Percentiles rank a stretch among this genome's conserved stretches.
Evolutionary conservation across 176 grass and related monocot species (phyloP).

Genomic region (Carex littledalei): DNA sequence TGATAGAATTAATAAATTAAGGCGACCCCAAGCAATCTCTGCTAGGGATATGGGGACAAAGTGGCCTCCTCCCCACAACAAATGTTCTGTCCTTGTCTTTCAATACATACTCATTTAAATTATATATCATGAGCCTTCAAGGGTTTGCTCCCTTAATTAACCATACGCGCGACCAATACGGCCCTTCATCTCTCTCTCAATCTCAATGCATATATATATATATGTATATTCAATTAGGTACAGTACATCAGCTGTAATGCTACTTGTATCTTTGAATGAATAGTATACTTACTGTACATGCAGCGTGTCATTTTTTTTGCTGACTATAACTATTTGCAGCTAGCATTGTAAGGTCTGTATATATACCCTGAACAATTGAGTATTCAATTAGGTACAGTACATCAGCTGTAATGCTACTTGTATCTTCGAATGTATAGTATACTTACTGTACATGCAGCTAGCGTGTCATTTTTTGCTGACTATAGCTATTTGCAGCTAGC

Average conservation of each 20-base stretch:
- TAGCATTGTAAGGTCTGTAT: no score
- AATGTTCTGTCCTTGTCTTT: not conserved
- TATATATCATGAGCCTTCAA: not conserved
- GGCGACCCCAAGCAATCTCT: not conserved
- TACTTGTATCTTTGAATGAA: not conserved
- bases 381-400: not conserved
- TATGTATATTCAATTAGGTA: not conserved
- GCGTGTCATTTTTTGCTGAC: not conserved
- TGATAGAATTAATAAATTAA: not conserved
- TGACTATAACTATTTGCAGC: not conserved
- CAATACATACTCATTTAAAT: not conserved
- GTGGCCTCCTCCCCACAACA: conserved; percentile 4
- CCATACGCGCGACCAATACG: not conserved
- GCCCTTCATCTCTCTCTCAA: not conserved
- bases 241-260: not conserved
- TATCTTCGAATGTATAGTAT: not conserved
- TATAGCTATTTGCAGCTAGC: not conserved
- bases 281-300: not conserved
- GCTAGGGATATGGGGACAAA: not conserved
- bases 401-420: not conserved
- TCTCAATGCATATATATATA: not conserved
- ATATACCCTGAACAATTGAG: no score
- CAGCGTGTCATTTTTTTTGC: not conserved
- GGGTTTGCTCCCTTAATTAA: not conserved
- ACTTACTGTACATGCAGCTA: not conserved